Base-by-base conservation (phyloP, 1,284 basidiomycete species). In the Apiotrichum sp. region DNA sequence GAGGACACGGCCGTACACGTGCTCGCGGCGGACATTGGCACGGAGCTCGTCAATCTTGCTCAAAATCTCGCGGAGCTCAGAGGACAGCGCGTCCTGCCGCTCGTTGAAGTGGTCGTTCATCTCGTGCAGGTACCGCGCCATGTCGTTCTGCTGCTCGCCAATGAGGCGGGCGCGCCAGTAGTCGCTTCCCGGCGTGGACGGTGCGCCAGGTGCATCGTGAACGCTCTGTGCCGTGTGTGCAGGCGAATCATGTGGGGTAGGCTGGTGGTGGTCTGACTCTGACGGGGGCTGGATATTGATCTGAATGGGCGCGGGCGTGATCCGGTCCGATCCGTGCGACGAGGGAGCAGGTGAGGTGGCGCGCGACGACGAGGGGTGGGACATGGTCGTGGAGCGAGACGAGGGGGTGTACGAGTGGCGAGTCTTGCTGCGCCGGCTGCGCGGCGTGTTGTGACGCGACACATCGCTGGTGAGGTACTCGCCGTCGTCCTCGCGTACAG, bases 111-210 rank as follows among this genome's bases (percentile, higher is more conserved):
- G 71, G 42, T 73, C 72, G 38, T 66, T 68, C 62, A 77, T 68
- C 29, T 70, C 68, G 45, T 75, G 68, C 10, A 77, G 61, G 56
- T 73, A 77, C 34, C 72, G 65, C 6, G 70, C 69, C 61, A 77
- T 75, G 22, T 59, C 58, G 48, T 58, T 56, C 43, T 61, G 56
- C 56, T 61, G 59, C 36, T 57, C 53, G 47, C 50, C 57, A 11
- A 51, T 33, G 11, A 51, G n/a, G 11, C 50, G 50, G 2, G 38
- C n/a, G 2, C 16, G 48, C 48, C 48, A 50, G 48, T 50, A 50
- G 1, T 33, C 31, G 13, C 31, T 33, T 4, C 10, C 48, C 22
- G 34, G 47, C 1, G 48, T 31, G 3, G 22, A 16, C 2, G 47
- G 47, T 2, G 36, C 13, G 11, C 48, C 48, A 13, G 29, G 39